Evolutionary conservation across 1,284 basidiomycete genomes (phyloP).

Genomic region (Ganoderma resinaceum): DNA sequence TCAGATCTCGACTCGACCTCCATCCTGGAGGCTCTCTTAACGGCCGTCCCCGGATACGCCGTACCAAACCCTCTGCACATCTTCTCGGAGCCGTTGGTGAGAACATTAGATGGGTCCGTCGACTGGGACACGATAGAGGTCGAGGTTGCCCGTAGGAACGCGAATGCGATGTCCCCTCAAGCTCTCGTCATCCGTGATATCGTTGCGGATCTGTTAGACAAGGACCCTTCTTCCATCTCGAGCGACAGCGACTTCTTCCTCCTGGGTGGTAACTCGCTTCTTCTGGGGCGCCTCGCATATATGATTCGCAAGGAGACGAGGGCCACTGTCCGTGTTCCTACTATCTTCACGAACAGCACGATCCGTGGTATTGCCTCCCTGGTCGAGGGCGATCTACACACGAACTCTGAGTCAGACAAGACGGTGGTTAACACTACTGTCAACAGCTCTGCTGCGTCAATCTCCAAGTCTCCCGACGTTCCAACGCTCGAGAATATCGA

Average conservation of each 20-base stretch:
- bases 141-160: conserved; percentile 37
- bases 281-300: conserved; percentile 52
- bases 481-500: conserved; percentile 18
- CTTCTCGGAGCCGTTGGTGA: conserved; percentile 21
- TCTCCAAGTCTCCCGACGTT: conserved; percentile 21
- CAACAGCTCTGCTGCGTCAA: conserved; percentile 19
- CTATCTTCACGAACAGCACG: conserved; percentile 51
- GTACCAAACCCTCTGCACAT: conserved; percentile 47
- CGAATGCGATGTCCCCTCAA: conserved; percentile 41
- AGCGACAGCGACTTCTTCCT: conserved; percentile 52
- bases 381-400: conserved; percentile 38
- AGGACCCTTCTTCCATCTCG: conserved; percentile 45
- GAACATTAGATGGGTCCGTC: conserved; percentile 32
- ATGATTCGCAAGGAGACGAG: conserved; percentile 49
- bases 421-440: conserved; percentile 24
- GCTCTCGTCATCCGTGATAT: conserved; percentile 49
- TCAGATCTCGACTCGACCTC: conserved; percentile 24
- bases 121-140: conserved; percentile 48
- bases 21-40: conserved; percentile 34
- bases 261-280: conserved; percentile 52
- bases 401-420: conserved; percentile 23
- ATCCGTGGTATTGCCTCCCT: conserved; percentile 49
- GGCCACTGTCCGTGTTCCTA: conserved; percentile 44
- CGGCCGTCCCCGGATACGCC: conserved; percentile 42
- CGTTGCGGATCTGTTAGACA: conserved; percentile 46